Evolutionary conservation across 1,284 basidiomycete species (phyloP).

Genomic region (Malassezia furfur): DNA sequence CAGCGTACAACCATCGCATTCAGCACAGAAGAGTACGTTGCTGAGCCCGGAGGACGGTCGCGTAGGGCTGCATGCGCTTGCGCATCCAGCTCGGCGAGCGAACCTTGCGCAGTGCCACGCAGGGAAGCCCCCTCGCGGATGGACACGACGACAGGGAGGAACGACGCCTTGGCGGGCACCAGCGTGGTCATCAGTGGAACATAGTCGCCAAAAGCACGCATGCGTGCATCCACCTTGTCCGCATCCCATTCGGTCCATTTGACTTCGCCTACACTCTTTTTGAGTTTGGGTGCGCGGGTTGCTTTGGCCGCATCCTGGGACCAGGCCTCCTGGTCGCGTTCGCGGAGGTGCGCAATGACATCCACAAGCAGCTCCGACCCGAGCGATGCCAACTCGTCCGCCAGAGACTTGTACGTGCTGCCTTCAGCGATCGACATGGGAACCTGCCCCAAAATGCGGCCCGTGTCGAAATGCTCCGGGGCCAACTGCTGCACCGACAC

Average conservation of each 20-base stretch:
- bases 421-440: not conserved
- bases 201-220: slow-evolving; percentile 28
- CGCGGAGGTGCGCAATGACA: slow-evolving; percentile 59
- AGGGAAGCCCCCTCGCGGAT: not conserved
- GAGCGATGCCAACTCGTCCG: slow-evolving; percentile 14
- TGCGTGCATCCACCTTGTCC: slow-evolving; percentile 24
- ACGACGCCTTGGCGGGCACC: not conserved
- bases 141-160: not conserved
- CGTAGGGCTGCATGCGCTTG: not conserved
- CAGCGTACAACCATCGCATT: slow-evolving; percentile 15
- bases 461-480: slow-evolving; percentile 28
- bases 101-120: not conserved
- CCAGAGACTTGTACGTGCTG: slow-evolving; percentile 1
- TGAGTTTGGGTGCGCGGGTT: slow-evolving; percentile 32
- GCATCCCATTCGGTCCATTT: slow-evolving; percentile 28
- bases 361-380: slow-evolving; percentile 66
- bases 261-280: slow-evolving; percentile 16
- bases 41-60: slow-evolving; percentile 9
- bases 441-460: slow-evolving; percentile 16
- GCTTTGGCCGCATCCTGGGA: slow-evolving; percentile 18
- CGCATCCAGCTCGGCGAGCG: not conserved
- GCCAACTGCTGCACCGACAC: slow-evolving; percentile 33
- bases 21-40: slow-evolving; percentile 9
- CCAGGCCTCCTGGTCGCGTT: slow-evolving; percentile 50
- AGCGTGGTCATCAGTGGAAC: slow-evolving; percentile 5